These are phyloP conservation scores for Colletotrichum tanaceti DNA, from an alignment of 2,329 filamentous ascomycete species.

Conservation along the genomic window DNA sequence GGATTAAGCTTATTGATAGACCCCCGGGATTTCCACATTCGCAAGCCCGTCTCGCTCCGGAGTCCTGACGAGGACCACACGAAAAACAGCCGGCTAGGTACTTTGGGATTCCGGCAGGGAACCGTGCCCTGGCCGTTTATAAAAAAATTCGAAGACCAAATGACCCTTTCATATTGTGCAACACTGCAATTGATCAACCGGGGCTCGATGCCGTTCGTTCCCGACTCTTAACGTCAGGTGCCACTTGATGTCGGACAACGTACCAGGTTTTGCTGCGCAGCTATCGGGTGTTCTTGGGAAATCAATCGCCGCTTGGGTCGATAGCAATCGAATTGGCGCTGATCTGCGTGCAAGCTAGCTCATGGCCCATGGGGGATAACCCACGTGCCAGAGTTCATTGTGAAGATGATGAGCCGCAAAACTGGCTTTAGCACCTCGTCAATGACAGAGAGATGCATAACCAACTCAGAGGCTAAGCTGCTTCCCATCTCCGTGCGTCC, in stretches of 20 bases:
- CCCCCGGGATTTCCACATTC: constrained; percentile 29
- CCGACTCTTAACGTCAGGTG: constrained; percentile 22
- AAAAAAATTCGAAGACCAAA: constrained; percentile 12
- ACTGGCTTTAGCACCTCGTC: no score
- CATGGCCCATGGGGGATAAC: neutral
- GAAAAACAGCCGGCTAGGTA: constrained; percentile 40
- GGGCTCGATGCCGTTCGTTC: constrained; percentile 3
- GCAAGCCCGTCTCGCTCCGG: constrained; percentile 13
- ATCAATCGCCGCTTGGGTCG: neutral
- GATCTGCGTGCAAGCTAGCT: neutral
- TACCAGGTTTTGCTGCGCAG: constrained; percentile 16
- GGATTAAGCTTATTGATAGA: constrained; percentile 39
- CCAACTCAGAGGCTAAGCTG: no score
- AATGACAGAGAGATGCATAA: no score
- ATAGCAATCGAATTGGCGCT: neutral
- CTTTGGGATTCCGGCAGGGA: constrained; percentile 13
- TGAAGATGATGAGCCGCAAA: no score
- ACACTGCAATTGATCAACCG: constrained; percentile 10
- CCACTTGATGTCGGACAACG: neutral
- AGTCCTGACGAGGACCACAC: constrained; percentile 14
- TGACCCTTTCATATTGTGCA: constrained; percentile 12
- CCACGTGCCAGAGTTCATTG: neutral
- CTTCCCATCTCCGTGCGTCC: no score
- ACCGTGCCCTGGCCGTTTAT: constrained; percentile 24
- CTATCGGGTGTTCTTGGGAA: constrained; percentile 13